Conservation (phyloP, 371 early-diverging fungal genomes). For the Quaeritorhiza haematococci region DNA sequence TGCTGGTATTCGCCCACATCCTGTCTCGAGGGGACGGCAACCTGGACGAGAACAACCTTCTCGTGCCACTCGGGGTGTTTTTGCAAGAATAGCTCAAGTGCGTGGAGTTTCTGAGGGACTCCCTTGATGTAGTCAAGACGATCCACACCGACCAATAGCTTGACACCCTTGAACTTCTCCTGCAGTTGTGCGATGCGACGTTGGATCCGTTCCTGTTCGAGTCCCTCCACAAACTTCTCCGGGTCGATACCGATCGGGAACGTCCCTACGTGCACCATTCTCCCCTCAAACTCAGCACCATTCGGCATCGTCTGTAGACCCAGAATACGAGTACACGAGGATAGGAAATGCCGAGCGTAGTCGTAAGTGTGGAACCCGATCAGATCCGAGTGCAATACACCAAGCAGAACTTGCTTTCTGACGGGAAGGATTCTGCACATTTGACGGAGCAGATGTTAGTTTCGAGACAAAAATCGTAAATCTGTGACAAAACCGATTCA, state of each 20-base stretch:
- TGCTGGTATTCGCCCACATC: constrained; percentile 97
- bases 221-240: constrained; percentile 73
- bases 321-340: constrained; percentile 92
- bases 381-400: constrained; percentile 86
- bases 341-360: constrained; percentile 97
- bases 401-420: constrained; percentile 83
- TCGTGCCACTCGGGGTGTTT: constrained; percentile 91
- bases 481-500: background rate
- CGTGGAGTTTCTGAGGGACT: constrained; percentile 97
- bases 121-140: constrained; percentile 99
- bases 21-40: constrained; percentile 94
- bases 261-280: constrained; percentile 88
- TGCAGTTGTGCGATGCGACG: constrained; percentile 72
- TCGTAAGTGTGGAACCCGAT: constrained; percentile 99
- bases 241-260: constrained; percentile 99
- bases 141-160: constrained; percentile 97
- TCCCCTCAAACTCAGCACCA: constrained; percentile 84
- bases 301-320: constrained; percentile 88
- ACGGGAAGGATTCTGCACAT: constrained; percentile 75
- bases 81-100: constrained; percentile 87
- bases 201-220: constrained; percentile 62
- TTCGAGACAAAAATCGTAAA: background rate
- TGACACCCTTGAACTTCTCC: constrained; percentile 80
- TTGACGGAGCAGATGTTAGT: background rate
- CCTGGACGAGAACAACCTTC: constrained; percentile 91